Evolutionary conservation across 2,329 filamentous ascomycete species (phyloP).

Genomic region (Xylaria digitata): DNA sequence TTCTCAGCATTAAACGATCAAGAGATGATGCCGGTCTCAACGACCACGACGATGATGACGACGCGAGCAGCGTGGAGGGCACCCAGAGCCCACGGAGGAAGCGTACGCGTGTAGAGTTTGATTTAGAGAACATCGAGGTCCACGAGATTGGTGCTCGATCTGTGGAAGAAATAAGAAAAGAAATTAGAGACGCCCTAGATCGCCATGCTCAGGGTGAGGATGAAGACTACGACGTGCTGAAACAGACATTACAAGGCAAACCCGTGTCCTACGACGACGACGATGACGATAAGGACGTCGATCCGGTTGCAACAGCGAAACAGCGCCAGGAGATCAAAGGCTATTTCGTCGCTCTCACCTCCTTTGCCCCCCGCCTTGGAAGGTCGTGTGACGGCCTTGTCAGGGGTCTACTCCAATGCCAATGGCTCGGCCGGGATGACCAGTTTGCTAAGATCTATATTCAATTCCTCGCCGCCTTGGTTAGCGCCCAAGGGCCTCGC

Average conservation of each 20-base stretch:
- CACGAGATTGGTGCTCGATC: conserved; percentile 65
- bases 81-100: conserved; percentile 62
- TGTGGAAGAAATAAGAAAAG: conserved; percentile 66
- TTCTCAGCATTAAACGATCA: conserved; percentile 58
- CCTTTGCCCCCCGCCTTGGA: conserved; percentile 69
- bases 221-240: conserved; percentile 70
- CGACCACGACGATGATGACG: conserved; percentile 46
- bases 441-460: conserved; percentile 75
- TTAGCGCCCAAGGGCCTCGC: conserved; percentile 85
- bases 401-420: conserved; percentile 67
- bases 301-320: conserved; percentile 52
- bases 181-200: conserved; percentile 67
- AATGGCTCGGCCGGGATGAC: conserved; percentile 73
- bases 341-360: conserved; percentile 72
- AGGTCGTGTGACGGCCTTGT: conserved; percentile 70
- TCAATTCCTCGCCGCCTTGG: conserved; percentile 75
- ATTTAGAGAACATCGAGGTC: conserved; percentile 67
- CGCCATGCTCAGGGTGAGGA: conserved; percentile 67
- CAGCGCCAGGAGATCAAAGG: conserved; percentile 65
- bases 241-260: conserved; percentile 67
- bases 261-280: conserved; percentile 52
- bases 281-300: conserved; percentile 58
- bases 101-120: conserved; percentile 68
- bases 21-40: conserved; percentile 57
- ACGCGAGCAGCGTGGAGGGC: conserved; percentile 49